Conservation (phyloP, 1,284 basidiomycete genomes). For the Tranzscheliella williamsii region DNA sequence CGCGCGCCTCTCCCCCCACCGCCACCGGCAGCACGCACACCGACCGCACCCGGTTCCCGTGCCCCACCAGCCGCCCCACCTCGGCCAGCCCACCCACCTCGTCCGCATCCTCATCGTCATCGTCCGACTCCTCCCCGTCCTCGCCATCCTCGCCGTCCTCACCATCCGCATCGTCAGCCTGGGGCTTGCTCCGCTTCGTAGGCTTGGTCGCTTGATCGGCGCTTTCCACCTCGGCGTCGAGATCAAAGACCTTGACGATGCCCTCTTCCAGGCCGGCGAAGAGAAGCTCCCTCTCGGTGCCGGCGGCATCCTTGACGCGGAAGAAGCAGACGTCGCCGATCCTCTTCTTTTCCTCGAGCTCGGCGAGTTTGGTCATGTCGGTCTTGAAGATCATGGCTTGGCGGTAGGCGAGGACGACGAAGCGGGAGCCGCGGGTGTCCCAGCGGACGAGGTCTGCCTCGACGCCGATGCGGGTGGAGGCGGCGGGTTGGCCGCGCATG, state of each 20-base stretch:
- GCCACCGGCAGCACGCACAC: conserved; percentile 28
- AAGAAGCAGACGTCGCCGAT: conserved; percentile 49
- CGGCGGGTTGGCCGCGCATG: conserved; percentile 87
- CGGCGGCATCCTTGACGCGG: conserved; percentile 13
- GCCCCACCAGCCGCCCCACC: conserved; percentile 49
- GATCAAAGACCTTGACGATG: conserved; percentile 40
- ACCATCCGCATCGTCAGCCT: neutral
- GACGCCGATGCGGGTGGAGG: conserved; percentile 71
- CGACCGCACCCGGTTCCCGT: conserved; percentile 52
- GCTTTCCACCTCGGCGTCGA: conserved; percentile 20
- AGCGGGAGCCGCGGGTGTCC: conserved; percentile 45
- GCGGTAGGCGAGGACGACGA: conserved; percentile 45
- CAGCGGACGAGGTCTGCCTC: conserved; percentile 50
- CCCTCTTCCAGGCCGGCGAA: conserved; percentile 45
- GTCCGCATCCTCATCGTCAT: conserved; percentile 22
- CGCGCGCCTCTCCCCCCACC: conserved; percentile 5
- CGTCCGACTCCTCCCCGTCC: conserved; percentile 8
- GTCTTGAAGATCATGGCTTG: conserved; percentile 49
- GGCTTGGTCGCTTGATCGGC: neutral
- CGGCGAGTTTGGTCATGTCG: conserved; percentile 52
- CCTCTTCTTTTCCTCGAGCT: conserved; percentile 39
- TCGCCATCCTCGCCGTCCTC: conserved; percentile 9
- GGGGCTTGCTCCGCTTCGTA: conserved; percentile 6
- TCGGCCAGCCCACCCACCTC: conserved; percentile 32
- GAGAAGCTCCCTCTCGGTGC: conserved; percentile 42